Conservation (phyloP, 768 basidiomycete species). For the Serendipita indica region DNA sequence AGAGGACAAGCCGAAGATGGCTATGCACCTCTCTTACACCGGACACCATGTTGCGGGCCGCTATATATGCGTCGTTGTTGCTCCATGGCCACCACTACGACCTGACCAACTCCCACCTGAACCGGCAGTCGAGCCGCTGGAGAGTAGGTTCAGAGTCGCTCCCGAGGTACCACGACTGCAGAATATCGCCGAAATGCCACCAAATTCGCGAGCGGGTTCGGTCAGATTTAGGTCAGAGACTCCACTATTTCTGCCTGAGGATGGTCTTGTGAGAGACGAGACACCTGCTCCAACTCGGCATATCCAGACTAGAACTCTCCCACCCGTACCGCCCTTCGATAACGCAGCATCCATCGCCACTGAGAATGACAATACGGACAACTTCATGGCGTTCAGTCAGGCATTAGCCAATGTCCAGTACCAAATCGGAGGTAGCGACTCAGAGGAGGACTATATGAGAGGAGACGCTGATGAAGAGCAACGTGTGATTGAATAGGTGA, state of each 20-base stretch:
- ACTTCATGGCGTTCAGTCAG: conserved; percentile 66
- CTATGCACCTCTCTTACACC: conserved; percentile 48
- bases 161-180: conserved; percentile 21
- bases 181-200: conserved; percentile 15
- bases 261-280: conserved; percentile 23
- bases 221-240: conserved; percentile 31
- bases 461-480: conserved; percentile 2
- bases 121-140: conserved; percentile 22
- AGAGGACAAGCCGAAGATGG: conserved; percentile 57
- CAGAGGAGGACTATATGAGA: conserved; percentile 1
- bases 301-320: conserved; percentile 19
- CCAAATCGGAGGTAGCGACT: not conserved
- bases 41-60: conserved; percentile 57
- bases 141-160: conserved; percentile 23
- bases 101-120: conserved; percentile 20
- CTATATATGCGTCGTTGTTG: conserved; percentile 69
- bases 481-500: not conserved
- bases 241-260: conserved; percentile 63
- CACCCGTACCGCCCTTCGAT: conserved; percentile 31
- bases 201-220: not conserved
- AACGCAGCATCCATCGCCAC: conserved; percentile 22
- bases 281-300: conserved; percentile 25
- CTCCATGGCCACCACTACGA: conserved; percentile 55
- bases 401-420: conserved; percentile 24
- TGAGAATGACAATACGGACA: conserved; percentile 29